phyloP scores from a whole-genome alignment of 495 filamentous ascomycete species.

The Bacidia gigantensis region DNA sequence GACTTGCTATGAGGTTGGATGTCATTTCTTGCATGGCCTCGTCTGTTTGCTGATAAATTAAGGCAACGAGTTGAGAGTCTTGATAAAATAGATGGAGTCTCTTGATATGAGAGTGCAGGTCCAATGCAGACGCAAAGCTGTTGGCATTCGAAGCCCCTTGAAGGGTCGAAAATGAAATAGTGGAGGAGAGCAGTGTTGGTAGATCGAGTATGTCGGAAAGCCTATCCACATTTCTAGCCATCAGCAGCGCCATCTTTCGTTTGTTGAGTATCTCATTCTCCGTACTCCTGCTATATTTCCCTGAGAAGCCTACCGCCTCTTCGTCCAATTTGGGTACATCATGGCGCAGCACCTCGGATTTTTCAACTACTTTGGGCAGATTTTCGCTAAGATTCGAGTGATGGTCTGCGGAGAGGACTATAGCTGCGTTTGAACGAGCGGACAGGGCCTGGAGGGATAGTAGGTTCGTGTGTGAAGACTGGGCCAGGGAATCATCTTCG shows the following conservation, averaged over 20 bases:
- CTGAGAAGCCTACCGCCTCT: conserved; percentile 64
- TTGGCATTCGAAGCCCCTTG: conserved; percentile 39
- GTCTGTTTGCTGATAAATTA: conserved; percentile 66
- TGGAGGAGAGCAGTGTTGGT: conserved; percentile 66
- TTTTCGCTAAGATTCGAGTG: conserved; percentile 54
- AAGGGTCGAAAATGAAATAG: conserved; percentile 43
- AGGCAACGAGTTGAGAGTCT: conserved; percentile 55
- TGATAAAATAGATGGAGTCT: conserved; percentile 73
- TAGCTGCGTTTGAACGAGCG: conserved; percentile 78
- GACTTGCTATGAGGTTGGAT: conserved; percentile 61
- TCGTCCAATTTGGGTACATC: conserved; percentile 68
- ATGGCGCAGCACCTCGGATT: conserved; percentile 50
- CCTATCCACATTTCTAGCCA: conserved; percentile 77
- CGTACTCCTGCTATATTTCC: conserved; percentile 61
- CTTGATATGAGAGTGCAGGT: conserved; percentile 87
- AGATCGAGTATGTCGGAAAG: conserved; percentile 86
- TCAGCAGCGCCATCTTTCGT: conserved; percentile 69
- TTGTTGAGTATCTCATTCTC: conserved; percentile 62
- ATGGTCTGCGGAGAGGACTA: conserved; percentile 67
- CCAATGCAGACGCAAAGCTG: conserved; percentile 81
- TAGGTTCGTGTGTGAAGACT: conserved; percentile 68
- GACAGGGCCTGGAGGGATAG: conserved; percentile 80
- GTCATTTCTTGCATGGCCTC: conserved; percentile 83
- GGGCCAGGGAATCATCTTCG: conserved; percentile 67
- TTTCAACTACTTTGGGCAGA: conserved; percentile 51